phyloP scores from a whole-genome alignment of 192 early-diverging fungal genomes.

The Coemansia sp. region DNA sequence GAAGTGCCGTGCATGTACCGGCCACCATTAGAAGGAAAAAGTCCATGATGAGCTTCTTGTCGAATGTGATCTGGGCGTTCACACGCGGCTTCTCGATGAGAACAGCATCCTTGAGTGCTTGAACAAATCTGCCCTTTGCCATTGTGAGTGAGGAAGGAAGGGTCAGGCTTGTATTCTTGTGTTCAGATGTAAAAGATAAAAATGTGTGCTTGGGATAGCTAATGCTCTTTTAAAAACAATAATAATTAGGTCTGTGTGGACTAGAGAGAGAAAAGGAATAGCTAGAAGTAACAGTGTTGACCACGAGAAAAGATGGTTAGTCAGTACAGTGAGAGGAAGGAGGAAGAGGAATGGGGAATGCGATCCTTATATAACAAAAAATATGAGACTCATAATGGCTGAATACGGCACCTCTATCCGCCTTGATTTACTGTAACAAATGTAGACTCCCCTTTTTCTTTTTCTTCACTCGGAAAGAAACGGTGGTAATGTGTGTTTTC shows the following conservation, averaged over 20 bases:
- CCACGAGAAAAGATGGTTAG: background rate
- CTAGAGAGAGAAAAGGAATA: background rate
- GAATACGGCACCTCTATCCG: background rate
- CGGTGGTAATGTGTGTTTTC: background rate
- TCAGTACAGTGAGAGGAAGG: background rate
- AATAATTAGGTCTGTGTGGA: too few relatives aligned
- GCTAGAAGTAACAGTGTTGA: background rate
- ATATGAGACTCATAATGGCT: background rate
- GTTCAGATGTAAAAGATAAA: too few relatives aligned
- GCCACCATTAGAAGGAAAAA: constrained; percentile 44
- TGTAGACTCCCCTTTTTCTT: background rate
- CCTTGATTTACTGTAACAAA: background rate
- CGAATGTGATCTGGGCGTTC: constrained; percentile 33
- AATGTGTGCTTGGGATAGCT: too few relatives aligned
- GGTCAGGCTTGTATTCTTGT: too few relatives aligned
- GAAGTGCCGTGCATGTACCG: constrained; percentile 36
- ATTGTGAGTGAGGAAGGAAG: constrained; percentile 10
- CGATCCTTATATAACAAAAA: background rate
- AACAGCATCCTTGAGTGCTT: constrained; percentile 39
- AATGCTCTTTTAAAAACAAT: too few relatives aligned
- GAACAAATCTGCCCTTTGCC: constrained; percentile 35
- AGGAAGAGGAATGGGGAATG: background rate
- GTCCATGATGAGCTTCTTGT: constrained; percentile 50
- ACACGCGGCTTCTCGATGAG: constrained; percentile 46
- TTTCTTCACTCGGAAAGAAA: background rate